phyloP scores from a whole-genome alignment of 2,329 filamentous ascomycete genomes.

The Corynespora cassiicola region DNA sequence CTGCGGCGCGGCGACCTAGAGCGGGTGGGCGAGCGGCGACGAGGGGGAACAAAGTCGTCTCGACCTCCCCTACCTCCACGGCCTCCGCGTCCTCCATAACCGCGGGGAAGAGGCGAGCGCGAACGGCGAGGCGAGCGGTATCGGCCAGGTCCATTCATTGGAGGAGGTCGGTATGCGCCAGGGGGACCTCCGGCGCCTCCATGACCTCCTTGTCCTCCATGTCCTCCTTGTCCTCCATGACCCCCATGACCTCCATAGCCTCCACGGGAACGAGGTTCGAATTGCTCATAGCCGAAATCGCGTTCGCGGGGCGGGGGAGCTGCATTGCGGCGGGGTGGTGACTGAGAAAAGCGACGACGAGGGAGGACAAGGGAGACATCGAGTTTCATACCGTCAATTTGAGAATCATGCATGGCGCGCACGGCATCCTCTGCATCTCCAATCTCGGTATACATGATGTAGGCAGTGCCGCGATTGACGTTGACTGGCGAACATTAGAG shows the following conservation, averaged over 20 bases:
- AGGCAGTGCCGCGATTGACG: conserved; percentile 91
- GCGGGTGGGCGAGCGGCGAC: conserved; percentile 40
- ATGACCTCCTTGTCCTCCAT: no score
- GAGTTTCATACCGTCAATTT: conserved; percentile 82
- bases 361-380: conserved; percentile 90
- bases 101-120: conserved; percentile 51
- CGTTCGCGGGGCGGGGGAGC: conserved; percentile 47
- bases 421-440: conserved; percentile 86
- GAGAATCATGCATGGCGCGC: conserved; percentile 97
- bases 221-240: no score
- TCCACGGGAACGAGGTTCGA: no score
- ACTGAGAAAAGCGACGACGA: conserved; percentile 79
- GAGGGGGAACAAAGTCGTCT: conserved; percentile 29
- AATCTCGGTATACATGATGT: conserved; percentile 82
- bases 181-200: conserved; percentile 45
- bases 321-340: conserved; percentile 76
- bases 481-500: conserved; percentile 66
- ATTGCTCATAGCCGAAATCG: conserved; percentile 34
- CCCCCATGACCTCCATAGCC: no score
- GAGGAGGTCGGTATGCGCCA: conserved; percentile 43
- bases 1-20: conserved; percentile 52
- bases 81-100: conserved; percentile 36
- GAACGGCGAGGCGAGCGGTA: conserved; percentile 49
- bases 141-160: conserved; percentile 39
- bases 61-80: conserved; percentile 33